These are phyloP conservation scores for Naganishia liquefaciens DNA, from an alignment of 1,284 basidiomycete genomes.

Conservation along the genomic window DNA sequence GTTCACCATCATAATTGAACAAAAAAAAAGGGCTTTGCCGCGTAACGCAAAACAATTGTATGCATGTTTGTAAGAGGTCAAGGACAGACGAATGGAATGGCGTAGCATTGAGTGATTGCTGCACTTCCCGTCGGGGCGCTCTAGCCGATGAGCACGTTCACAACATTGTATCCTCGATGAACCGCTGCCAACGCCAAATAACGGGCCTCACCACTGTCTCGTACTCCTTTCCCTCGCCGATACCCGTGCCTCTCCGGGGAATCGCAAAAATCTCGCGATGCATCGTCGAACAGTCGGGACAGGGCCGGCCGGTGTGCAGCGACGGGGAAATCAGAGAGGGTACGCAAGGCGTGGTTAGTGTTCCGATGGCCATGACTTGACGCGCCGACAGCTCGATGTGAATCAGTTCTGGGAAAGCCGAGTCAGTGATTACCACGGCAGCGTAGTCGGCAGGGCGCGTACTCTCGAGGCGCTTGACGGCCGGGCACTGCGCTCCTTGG, in stretches of 20 bases:
- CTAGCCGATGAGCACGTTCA: not conserved
- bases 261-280: slow-evolving; percentile 39
- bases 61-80: slow-evolving; percentile 7
- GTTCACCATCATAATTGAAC: not conserved
- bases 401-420: slow-evolving; percentile 42
- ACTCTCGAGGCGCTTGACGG: slow-evolving; percentile 35
- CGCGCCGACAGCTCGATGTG: slow-evolving; percentile 52
- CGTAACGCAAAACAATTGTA: slow-evolving; percentile 8
- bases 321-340: not conserved
- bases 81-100: no score
- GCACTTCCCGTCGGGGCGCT: no score
- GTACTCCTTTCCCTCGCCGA: slow-evolving; percentile 36
- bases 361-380: slow-evolving; percentile 23
- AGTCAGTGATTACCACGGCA: not conserved
- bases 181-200: slow-evolving; percentile 49
- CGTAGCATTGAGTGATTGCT: no score
- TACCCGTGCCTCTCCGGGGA: slow-evolving; percentile 2
- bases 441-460: not conserved
- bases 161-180: slow-evolving; percentile 39
- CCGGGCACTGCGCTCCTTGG: slow-evolving; percentile 11
- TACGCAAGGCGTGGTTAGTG: slow-evolving; percentile 35
- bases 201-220: slow-evolving; percentile 45
- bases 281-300: slow-evolving; percentile 46
- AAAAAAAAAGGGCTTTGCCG: not conserved
- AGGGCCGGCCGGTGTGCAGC: slow-evolving; percentile 32